Evolutionary conservation across 805 yeast species (phyloP).

Genomic region (Naumovozyma dairenensis): DNA sequence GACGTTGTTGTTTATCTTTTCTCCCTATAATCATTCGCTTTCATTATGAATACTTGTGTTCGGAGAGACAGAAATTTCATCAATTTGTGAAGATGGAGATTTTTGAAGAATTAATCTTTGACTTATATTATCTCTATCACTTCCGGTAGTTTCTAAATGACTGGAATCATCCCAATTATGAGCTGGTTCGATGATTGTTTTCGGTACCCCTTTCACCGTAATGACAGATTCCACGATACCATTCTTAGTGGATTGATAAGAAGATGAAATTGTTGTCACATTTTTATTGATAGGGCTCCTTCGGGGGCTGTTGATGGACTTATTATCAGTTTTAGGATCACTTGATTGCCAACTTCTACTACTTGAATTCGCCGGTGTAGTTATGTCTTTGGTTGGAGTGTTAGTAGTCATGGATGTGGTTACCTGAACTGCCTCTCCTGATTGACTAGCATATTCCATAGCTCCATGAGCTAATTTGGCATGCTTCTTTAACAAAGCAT

Average conservation of each 20-base stretch:
- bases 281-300: slow-evolving; percentile 1
- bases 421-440: slow-evolving; percentile 11
- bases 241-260: slow-evolving; percentile 14
- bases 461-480: slow-evolving; percentile 8
- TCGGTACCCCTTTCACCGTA: slow-evolving; percentile 74
- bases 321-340: background rate
- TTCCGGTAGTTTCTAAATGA: too few species aligned
- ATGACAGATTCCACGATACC: slow-evolving; percentile 72
- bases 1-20: too few species aligned
- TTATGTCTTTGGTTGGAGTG: too few species aligned
- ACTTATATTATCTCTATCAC: too few species aligned
- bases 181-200: slow-evolving; percentile 71
- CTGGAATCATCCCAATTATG: slow-evolving; percentile 26
- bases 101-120: too few species aligned
- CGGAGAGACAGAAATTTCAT: too few species aligned
- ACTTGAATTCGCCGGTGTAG: background rate
- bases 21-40: too few species aligned
- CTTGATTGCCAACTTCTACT: background rate
- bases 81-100: too few species aligned
- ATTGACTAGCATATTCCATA: slow-evolving; percentile 5
- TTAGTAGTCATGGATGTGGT: slow-evolving; percentile 4
- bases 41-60: too few species aligned
- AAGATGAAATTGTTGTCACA: slow-evolving; percentile 11
- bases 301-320: slow-evolving; percentile 1
- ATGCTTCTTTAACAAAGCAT: slow-evolving; percentile 5